Conservation (phyloP, 768 basidiomycete species). For the Leccinellum luteum region DNA sequence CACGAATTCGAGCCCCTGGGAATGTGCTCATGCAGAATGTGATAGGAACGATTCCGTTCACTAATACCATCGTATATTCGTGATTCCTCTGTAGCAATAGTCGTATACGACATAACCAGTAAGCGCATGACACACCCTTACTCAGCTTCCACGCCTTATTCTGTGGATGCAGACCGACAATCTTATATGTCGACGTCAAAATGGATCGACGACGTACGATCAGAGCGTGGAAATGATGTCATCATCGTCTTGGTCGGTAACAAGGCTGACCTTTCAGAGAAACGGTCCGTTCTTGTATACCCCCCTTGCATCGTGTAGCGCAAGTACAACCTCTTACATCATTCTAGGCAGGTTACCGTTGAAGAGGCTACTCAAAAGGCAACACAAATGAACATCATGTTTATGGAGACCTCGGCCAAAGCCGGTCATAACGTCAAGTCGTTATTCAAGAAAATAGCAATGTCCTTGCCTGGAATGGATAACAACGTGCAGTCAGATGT, state of each 20-base stretch:
- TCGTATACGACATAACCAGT: conserved; percentile 99
- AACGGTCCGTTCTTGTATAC: conserved; percentile 61
- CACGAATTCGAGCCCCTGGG: background rate
- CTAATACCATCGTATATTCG: conserved; percentile 98
- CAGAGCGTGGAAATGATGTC: conserved; percentile 95
- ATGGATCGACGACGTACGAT: conserved; percentile 99
- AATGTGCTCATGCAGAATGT: conserved; percentile 2
- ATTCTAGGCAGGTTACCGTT: conserved; percentile 91
- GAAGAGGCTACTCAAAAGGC: conserved; percentile 95
- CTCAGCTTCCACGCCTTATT: conserved; percentile 3
- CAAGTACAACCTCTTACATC: conserved; percentile 10
- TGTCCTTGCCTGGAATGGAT: conserved; percentile 96
- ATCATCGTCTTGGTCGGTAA: conserved; percentile 98
- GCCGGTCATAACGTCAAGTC: conserved; percentile 99
- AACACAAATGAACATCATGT: conserved; percentile 91
- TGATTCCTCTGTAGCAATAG: conserved; percentile 97
- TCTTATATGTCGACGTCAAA: conserved; percentile 99
- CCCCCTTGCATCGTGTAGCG: background rate
- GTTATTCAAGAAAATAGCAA: conserved; percentile 98
- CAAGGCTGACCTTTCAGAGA: conserved; percentile 98
- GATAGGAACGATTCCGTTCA: conserved; percentile 92
- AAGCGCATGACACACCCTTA: conserved; percentile 31
- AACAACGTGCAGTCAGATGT: conserved; percentile 64
- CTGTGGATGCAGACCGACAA: conserved; percentile 66
- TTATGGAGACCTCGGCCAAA: conserved; percentile 99